These are phyloP conservation scores for Dichotomopilus funicola DNA, from an alignment of 2,329 filamentous ascomycete species.

Conservation along the genomic window DNA sequence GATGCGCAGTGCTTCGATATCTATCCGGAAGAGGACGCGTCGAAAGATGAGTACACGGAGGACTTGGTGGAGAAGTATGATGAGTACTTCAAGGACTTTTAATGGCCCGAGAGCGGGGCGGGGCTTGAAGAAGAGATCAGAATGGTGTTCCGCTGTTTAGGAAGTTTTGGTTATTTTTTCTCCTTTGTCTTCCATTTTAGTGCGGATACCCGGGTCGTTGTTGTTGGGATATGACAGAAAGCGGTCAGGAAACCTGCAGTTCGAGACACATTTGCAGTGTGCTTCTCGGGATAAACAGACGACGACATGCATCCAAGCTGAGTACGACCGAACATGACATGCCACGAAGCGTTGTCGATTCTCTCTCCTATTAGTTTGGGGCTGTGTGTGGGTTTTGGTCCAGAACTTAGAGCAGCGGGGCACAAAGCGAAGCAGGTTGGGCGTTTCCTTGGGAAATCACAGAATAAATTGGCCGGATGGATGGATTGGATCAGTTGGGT, in stretches of 20 bases:
- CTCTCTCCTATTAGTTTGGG: not conserved
- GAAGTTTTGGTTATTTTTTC: not conserved
- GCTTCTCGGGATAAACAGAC: no score
- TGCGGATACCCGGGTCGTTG: slow-evolving; percentile 3
- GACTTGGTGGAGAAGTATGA: slow-evolving; percentile 66
- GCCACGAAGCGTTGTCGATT: not conserved
- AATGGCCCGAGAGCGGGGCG: slow-evolving; percentile 13
- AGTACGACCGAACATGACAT: no score
- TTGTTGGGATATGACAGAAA: no score
- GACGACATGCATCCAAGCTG: no score
- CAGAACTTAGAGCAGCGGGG: no score
- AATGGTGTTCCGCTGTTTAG: not conserved
- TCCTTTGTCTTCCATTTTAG: not conserved
- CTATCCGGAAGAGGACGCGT: slow-evolving; percentile 69
- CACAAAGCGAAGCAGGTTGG: no score
- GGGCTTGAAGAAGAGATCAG: not conserved
- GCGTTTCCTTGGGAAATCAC: no score
- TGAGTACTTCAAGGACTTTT: slow-evolving; percentile 65
- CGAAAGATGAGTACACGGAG: slow-evolving; percentile 59
- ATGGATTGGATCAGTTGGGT: no score
- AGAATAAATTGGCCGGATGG: no score
- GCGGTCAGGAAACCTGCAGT: no score
- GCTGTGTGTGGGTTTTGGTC: no score
- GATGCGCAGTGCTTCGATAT: slow-evolving; percentile 78
- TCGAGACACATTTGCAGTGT: no score